Percentiles rank a stretch among this genome's conserved stretches.
These are phyloP conservation scores for Phytophthora sp. DNA, from an alignment of 352 stramenopile species.

Conservation along the genomic window DNA sequence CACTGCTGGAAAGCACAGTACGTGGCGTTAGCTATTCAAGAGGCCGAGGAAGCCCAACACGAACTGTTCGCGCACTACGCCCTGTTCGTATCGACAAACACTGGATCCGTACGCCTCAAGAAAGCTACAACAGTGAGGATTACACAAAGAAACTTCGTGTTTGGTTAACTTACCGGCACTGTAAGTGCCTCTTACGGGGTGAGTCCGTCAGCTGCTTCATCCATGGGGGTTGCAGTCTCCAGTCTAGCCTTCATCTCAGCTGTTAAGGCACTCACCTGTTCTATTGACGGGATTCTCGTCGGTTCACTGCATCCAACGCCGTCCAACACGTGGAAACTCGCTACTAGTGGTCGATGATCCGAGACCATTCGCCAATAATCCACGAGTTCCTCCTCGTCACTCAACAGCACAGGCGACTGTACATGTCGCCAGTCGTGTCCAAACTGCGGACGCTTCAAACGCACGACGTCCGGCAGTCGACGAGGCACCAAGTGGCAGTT, in stretches of 20 bases:
- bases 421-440: constrained; percentile 71
- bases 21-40: constrained; percentile 44
- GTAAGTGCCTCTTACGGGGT: constrained; percentile 23
- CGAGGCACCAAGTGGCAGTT: constrained; percentile 70
- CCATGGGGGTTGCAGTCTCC: constrained; percentile 20
- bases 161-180: constrained; percentile 39
- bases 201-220: constrained; percentile 36
- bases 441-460: constrained; percentile 81
- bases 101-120: constrained; percentile 35
- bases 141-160: constrained; percentile 29
- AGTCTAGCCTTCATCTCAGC: constrained; percentile 34
- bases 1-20: constrained; percentile 58
- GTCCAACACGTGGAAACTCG: constrained; percentile 61
- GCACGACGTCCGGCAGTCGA: constrained; percentile 61
- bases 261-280: constrained; percentile 25
- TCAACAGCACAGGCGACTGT: constrained; percentile 45
- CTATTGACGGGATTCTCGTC: constrained; percentile 18
- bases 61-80: constrained; percentile 52
- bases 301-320: constrained; percentile 5
- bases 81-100: constrained; percentile 45
- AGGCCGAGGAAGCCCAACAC: constrained; percentile 49
- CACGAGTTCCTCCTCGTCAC: constrained; percentile 67
- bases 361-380: constrained; percentile 88
- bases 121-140: constrained; percentile 10
- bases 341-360: constrained; percentile 73